phyloP scores from a whole-genome alignment of 2,329 filamentous ascomycete species.

The Gliomastix tumulicola region DNA sequence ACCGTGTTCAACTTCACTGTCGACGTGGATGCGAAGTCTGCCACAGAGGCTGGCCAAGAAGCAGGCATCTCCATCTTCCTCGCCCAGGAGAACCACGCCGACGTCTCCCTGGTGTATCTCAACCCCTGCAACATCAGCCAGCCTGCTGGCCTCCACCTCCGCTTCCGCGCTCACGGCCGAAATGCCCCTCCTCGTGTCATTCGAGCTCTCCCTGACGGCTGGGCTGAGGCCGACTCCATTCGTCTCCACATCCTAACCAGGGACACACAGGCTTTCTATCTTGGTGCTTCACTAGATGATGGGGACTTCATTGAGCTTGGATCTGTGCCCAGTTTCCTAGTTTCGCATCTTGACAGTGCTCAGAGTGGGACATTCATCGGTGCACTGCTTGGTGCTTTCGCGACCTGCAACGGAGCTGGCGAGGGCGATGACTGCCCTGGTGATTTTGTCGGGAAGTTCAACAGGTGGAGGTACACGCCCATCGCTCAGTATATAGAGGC shows the following conservation, averaged over 20 bases:
- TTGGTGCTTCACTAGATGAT: slow-evolving; percentile 1
- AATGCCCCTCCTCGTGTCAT: too few species aligned
- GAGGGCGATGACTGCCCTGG: slow-evolving; percentile 7
- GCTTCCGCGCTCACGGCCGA: slow-evolving; percentile 26
- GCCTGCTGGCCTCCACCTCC: slow-evolving; percentile 28
- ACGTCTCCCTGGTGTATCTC: slow-evolving; percentile 34
- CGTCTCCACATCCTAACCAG: slow-evolving; percentile 22
- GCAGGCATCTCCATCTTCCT: slow-evolving; percentile 46
- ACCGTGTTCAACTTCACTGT: slow-evolving; percentile 44
- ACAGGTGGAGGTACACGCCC: slow-evolving; percentile 7
- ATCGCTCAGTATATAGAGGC: slow-evolving; percentile 8
- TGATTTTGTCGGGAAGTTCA: slow-evolving; percentile 6
- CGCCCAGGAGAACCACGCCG: slow-evolving; percentile 45
- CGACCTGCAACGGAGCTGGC: slow-evolving; percentile 8
- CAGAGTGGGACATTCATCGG: slow-evolving; percentile 8
- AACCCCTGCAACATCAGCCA: background rate
- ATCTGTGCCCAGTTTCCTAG: background rate
- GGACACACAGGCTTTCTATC: slow-evolving; percentile 10
- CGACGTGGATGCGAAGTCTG: slow-evolving; percentile 34
- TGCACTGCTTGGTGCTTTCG: slow-evolving; percentile 8
- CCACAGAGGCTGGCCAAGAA: slow-evolving; percentile 46
- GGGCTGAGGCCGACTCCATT: slow-evolving; percentile 3
- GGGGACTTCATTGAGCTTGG: slow-evolving; percentile 2
- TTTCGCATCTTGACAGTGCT: slow-evolving; percentile 6
- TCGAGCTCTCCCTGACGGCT: slow-evolving; percentile 2